A percentile compares a stretch with the other conserved stretches of the same genome.
Conservation (phyloP, 768 basidiomycete species). For the Austroboletus eburneus region DNA sequence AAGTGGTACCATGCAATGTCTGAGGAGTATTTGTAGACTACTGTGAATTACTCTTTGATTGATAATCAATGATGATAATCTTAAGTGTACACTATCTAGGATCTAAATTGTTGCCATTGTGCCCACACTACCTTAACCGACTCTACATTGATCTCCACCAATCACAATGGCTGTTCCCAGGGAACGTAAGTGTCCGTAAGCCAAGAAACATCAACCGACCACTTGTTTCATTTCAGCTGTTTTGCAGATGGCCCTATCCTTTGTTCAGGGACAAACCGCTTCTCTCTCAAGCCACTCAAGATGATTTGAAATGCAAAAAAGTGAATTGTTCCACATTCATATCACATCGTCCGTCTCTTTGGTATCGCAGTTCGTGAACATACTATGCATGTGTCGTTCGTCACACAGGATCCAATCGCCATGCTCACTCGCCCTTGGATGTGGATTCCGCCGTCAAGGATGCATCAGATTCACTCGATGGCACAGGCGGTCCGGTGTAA, state of each 20-base stretch:
- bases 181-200: not conserved
- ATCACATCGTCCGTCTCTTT: too few species aligned
- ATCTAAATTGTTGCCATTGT: too few species aligned
- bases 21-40: constrained; percentile 1
- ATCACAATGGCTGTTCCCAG: not conserved
- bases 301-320: too few species aligned
- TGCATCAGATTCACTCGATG: constrained; percentile 11
- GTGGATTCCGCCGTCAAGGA: not conserved
- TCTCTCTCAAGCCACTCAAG: too few species aligned
- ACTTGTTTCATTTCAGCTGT: not conserved
- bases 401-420: too few species aligned
- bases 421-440: constrained; percentile 12
- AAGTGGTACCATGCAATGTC: constrained; percentile 4
- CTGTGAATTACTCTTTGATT: not conserved
- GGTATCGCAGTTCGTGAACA: too few species aligned
- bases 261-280: too few species aligned
- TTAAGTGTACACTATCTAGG: too few species aligned
- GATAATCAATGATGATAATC: too few species aligned
- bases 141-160: constrained; percentile 1
- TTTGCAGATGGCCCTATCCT: not conserved
- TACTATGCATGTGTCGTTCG: too few species aligned
- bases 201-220: not conserved
- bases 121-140: not conserved
- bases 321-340: too few species aligned
- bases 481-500: constrained; percentile 42